phyloP scores from a whole-genome alignment of 129 eudicot genomes.

The Lactuca saligna region DNA sequence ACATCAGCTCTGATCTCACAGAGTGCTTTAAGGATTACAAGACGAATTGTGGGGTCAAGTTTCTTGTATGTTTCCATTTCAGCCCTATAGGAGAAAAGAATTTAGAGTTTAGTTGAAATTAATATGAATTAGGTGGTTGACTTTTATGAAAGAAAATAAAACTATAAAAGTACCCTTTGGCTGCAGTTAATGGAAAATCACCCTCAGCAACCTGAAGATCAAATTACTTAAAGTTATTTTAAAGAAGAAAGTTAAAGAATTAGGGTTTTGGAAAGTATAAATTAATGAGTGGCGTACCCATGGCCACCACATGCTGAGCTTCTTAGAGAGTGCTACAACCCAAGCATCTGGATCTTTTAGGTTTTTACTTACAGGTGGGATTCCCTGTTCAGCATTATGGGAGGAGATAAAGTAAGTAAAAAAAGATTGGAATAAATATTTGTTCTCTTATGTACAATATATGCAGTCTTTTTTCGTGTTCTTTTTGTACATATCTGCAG shows the following conservation, averaged over 20 bases:
- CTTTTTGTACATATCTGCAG: constrained; percentile 17
- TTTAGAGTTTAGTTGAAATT: not conserved
- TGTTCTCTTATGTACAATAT: not conserved
- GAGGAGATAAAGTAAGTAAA: not conserved
- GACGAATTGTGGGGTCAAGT: constrained; percentile 74
- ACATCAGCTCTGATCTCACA: constrained; percentile 91
- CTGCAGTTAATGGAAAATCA: constrained; percentile 62
- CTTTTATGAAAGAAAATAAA: not conserved
- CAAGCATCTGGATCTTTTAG: constrained; percentile 57
- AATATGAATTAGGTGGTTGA: not conserved
- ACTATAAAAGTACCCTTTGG: constrained; percentile 66
- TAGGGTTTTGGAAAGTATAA: not conserved
- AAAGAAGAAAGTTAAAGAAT: not conserved
- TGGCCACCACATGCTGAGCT: constrained; percentile 87
- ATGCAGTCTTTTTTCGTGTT: constrained; percentile 9
- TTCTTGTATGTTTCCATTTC: constrained; percentile 66
- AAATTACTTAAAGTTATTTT: constrained; percentile 9
- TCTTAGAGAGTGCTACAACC: constrained; percentile 64
- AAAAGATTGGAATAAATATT: not conserved
- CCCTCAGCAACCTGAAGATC: constrained; percentile 82
- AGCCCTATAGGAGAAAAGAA: constrained; percentile 38
- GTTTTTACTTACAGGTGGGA: constrained; percentile 53
- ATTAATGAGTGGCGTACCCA: constrained; percentile 56
- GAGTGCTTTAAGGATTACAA: constrained; percentile 74
- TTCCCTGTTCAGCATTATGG: constrained; percentile 53